Evolutionary conservation across 176 grass and related monocot genomes (phyloP), one percentile per base, ranked within the genome.

Genomic region (Carex scoparia): DNA sequence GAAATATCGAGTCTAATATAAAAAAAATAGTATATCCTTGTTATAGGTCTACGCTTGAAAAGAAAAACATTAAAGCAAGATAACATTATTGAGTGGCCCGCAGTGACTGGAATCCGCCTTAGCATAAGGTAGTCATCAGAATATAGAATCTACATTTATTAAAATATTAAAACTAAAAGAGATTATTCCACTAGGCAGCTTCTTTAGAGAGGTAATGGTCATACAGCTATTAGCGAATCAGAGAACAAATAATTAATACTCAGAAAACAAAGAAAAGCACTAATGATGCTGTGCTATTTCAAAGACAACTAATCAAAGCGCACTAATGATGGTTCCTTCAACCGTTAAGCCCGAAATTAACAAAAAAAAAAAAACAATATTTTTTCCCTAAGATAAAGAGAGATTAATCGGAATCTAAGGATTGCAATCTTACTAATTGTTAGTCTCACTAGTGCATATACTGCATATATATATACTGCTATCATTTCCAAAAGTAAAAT

Each of bases 21-120:
- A 35, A 35, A 35, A 35, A 35, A 2, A 16, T n/a, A 7, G 27
- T 30, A 56, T 55, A 78, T 16, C 12, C 48, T 55, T 23, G 23
- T 23, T 49, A 35, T 3, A 10, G 31, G 3, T 56, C 13, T 33
- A 79, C 58, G 3, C 74, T 79, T 56, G 13, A 57, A 35, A 33
- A 79, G 10, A 79, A 9, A 23, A 23, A 23, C 23, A 23, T 58
- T 35, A 78, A 78, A 57, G 74, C 12, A 57, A 57, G 13, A 53
- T 53, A 54, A 28, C 46, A 75, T 75, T 74, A 53, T 74, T 75
- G 71, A 54, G 42, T 75, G 71, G 71, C 46, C 71, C 23, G 4
- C 46, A 13, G 71, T 75, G 44, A 53, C 19, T 51, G 18, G 44
- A 74, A 74, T 48, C 70, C 2, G 1, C 42, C 16, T 68, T 51